phyloP scores from a whole-genome alignment of 2,329 filamentous ascomycete genomes.

The Fusarium sp. region DNA sequence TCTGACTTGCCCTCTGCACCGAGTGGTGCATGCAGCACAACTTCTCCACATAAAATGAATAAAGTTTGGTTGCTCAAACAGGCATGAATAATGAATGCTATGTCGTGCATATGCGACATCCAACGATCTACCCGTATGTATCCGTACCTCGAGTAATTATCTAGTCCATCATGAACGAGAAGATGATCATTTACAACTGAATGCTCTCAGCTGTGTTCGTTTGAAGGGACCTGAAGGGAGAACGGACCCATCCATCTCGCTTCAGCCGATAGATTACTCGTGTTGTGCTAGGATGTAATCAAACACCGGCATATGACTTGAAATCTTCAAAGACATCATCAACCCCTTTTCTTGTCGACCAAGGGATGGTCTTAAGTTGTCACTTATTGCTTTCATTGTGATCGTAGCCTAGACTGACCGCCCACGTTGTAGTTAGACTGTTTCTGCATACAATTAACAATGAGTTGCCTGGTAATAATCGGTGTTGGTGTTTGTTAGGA shows the following conservation, averaged over 20 bases:
- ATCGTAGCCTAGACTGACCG: slow-evolving; percentile 21
- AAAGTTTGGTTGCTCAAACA: slow-evolving; percentile 22
- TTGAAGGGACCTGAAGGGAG: slow-evolving; percentile 17
- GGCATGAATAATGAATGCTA: slow-evolving; percentile 29
- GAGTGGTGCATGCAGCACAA: background rate
- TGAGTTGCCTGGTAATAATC: slow-evolving; percentile 33
- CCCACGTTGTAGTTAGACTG: slow-evolving; percentile 33
- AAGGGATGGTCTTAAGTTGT: slow-evolving; percentile 30
- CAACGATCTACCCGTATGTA: slow-evolving; percentile 16
- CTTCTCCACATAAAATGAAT: slow-evolving; percentile 28
- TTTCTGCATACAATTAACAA: slow-evolving; percentile 20
- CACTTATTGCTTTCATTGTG: slow-evolving; percentile 30
- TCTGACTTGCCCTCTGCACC: background rate
- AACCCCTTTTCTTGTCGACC: slow-evolving; percentile 27
- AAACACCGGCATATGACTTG: slow-evolving; percentile 33
- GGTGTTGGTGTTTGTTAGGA: slow-evolving; percentile 22
- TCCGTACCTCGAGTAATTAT: background rate
- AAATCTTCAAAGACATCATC: slow-evolving; percentile 9
- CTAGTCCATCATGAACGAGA: slow-evolving; percentile 4
- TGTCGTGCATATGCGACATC: slow-evolving; percentile 34
- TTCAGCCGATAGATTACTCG: slow-evolving; percentile 26
- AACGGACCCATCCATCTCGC: slow-evolving; percentile 33
- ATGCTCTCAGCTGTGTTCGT: slow-evolving; percentile 20
- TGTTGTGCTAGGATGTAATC: slow-evolving; percentile 38
- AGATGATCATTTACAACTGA: slow-evolving; percentile 7